These are phyloP conservation scores for Eleusine indica DNA, from an alignment of 176 grass and related monocot species.

Conservation along the genomic window DNA sequence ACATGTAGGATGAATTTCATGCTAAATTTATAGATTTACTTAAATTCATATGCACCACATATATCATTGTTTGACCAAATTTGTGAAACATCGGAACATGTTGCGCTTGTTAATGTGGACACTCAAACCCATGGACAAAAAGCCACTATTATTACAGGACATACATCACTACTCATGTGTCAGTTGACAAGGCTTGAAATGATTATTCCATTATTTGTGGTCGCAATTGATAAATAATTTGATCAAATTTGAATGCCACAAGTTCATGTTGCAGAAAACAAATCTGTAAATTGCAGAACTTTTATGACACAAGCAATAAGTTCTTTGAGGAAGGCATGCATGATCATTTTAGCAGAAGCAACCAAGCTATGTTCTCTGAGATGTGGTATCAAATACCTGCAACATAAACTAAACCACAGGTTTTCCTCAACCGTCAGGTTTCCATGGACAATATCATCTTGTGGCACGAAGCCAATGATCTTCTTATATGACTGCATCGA, in stretches of 20 bases:
- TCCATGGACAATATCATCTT: conserved; percentile 91
- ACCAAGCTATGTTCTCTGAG: conserved; percentile 1
- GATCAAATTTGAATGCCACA: neutral
- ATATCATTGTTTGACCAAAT: neutral
- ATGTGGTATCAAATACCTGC: conserved; percentile 73
- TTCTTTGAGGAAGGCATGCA: neutral
- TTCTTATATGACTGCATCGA: conserved; percentile 74
- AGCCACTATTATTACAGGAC: neutral
- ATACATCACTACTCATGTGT: neutral
- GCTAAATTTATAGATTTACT: neutral
- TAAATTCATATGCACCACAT: neutral
- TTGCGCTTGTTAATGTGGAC: neutral
- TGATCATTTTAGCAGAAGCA: conserved; percentile 15
- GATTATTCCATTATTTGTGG: conserved; percentile 9
- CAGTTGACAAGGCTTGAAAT: conserved; percentile 20
- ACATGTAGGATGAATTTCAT: neutral
- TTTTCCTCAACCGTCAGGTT: conserved; percentile 89
- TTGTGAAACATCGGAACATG: neutral
- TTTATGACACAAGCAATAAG: neutral
- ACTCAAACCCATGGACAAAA: neutral
- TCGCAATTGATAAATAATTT: neutral
- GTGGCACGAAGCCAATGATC: conserved; percentile 81
- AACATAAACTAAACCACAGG: conserved; percentile 80
- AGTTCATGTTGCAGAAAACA: neutral
- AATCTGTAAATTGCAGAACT: neutral